Conservation (phyloP, 768 basidiomycete species). For the Lentinula edodes region DNA sequence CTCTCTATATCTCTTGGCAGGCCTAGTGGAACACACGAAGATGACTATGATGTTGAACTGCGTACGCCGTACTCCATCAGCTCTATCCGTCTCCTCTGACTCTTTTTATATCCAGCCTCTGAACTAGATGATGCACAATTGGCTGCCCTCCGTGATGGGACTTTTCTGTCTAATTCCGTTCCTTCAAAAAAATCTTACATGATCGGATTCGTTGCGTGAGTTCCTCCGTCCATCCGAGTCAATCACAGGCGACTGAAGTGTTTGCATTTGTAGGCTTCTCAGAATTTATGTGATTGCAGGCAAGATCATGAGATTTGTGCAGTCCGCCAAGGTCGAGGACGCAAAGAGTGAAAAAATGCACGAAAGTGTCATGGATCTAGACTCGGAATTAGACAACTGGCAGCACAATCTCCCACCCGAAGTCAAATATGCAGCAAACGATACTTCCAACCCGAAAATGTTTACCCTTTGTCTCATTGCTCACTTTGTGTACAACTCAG, state of each 20-base stretch:
- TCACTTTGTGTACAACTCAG: conserved; percentile 15
- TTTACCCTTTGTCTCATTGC: conserved; percentile 13
- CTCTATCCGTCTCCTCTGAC: not conserved
- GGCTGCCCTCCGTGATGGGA: conserved; percentile 6
- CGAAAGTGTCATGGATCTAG: conserved; percentile 6
- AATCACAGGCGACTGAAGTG: not conserved
- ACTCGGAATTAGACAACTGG: conserved; percentile 12
- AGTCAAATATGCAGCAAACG: conserved; percentile 11
- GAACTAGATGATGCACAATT: conserved; percentile 15
- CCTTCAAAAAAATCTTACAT: conserved; percentile 7
- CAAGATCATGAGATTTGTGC: conserved; percentile 12
- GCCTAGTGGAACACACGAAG: conserved; percentile 14
- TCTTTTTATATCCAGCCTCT: conserved; percentile 5
- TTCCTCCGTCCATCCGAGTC: not conserved
- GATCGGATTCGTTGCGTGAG: conserved; percentile 15
- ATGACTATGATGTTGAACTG: conserved; percentile 14
- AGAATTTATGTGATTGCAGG: conserved; percentile 14
- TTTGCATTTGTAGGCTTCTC: conserved; percentile 6
- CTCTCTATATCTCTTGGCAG: conserved; percentile 15
- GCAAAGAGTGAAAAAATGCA: conserved; percentile 6
- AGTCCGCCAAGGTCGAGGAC: conserved; percentile 11
- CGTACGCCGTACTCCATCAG: conserved; percentile 6
- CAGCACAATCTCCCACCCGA: conserved; percentile 9
- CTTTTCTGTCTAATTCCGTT: not conserved
- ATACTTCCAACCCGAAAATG: conserved; percentile 10